Conservation (phyloP, 768 basidiomycete genomes). For the Ramaria rubella region DNA sequence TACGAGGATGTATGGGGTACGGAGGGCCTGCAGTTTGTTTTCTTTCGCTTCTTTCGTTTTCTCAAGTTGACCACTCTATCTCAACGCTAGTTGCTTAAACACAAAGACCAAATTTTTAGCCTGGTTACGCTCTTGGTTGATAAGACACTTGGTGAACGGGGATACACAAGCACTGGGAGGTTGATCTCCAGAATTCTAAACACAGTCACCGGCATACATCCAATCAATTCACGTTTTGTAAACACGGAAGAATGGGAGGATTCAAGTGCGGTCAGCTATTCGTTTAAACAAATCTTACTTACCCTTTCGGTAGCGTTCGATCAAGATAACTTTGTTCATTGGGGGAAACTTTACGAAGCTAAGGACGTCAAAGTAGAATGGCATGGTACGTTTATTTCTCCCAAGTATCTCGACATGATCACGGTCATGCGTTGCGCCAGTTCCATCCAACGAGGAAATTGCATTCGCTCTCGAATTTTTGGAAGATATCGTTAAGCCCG, state of each 20-base stretch:
- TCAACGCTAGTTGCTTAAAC: slow-evolving; percentile 52
- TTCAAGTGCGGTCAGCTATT: slow-evolving; percentile 44
- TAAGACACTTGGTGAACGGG: slow-evolving; percentile 81
- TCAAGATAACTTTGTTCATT: slow-evolving; percentile 54
- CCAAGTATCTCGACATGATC: neutral
- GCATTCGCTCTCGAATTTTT: slow-evolving; percentile 75
- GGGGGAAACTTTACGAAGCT: slow-evolving; percentile 76
- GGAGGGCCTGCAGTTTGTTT: slow-evolving; percentile 54
- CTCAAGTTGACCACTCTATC: neutral
- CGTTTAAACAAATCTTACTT: neutral
- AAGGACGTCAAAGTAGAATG: slow-evolving; percentile 81
- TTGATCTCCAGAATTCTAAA: slow-evolving; percentile 70
- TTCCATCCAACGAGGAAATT: slow-evolving; percentile 65
- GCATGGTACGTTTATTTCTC: slow-evolving; percentile 58
- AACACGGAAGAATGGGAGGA: slow-evolving; percentile 77
- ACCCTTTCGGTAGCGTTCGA: slow-evolving; percentile 45
- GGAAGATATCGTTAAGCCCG: slow-evolving; percentile 57
- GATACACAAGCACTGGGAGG: slow-evolving; percentile 74
- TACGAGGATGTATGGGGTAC: slow-evolving; percentile 76
- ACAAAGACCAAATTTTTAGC: slow-evolving; percentile 58
- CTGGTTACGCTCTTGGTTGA: slow-evolving; percentile 64
- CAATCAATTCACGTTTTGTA: slow-evolving; percentile 71
- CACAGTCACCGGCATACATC: slow-evolving; percentile 70
- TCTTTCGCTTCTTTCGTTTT: neutral
- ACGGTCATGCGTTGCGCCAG: slow-evolving; percentile 24